Evolutionary conservation across 2,329 filamentous ascomycete species (phyloP), one percentile per base, ranked within the genome.

Genomic region (Corniculantispora saksenae): DNA sequence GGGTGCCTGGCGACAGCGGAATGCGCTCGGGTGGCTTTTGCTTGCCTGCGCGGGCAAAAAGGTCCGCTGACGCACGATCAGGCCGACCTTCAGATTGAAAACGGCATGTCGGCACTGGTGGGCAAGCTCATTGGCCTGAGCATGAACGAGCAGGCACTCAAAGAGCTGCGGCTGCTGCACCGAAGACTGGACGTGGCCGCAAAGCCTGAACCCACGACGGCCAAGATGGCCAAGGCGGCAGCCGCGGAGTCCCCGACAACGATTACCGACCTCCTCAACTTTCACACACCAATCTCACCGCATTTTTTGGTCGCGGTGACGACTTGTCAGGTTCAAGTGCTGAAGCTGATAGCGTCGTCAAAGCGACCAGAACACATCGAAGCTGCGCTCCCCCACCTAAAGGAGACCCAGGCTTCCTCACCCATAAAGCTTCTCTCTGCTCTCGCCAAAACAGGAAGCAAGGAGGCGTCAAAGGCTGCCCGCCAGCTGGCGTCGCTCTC

Each of bases 11-110:
- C 87, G 1, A 84, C 82, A 0, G 87, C 89, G 15, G 90, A 93
- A 77, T 93, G 91, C 71, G 85, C 89, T 8, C 84, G 90, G 12
- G 75, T 86, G 32, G 90, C 89, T 1, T 92, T 94, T 71, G 78
- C 83, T 8, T 88, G 86, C 58, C 79, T 94, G 47, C 82, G 89
- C 58, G 81, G 83, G 32, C 71, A 87, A 27, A 85, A 90, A 59
- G 80, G 83, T 29, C 78, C 83, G 1, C 78, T 84, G 7, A 81
- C 83, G 10, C 77, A 87, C 12, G 77, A 83, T 12, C 78, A 89
- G n/a, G 83, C 86, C 1, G 83, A 85, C 53, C 78, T 91, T 47
- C 90, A 94, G 72, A 76, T 94, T 4, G 91, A 94, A 73, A 88
- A 82, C 66, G 91, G 91, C 62, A 91, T 92, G 82, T 85, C 90